A percentile compares a stretch with the other conserved stretches of the same genome.
Evolutionary conservation across 257 asterid species (phyloP).

Genomic region (Lavandula angustifolia): DNA sequence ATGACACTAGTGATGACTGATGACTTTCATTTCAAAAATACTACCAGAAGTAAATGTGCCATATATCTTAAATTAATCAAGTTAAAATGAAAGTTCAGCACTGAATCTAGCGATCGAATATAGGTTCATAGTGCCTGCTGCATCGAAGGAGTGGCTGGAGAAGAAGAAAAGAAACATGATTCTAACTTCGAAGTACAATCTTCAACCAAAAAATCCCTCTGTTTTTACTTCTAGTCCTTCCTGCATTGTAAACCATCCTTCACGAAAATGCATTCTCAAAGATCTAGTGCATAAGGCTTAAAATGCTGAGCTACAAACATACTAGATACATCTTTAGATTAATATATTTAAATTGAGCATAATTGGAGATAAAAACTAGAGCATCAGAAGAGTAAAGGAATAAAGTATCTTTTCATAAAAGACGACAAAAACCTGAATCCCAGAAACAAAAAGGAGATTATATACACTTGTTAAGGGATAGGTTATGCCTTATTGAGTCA

Average conservation of each 20-base stretch:
- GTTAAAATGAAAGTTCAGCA: conserved; percentile 5
- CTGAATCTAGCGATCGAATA: conserved; percentile 18
- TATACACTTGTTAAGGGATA: not conserved
- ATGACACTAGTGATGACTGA: not conserved
- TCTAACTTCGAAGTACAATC: not conserved
- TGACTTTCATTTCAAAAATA: not conserved
- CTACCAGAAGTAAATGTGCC: conserved; percentile 1
- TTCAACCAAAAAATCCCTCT: not conserved
- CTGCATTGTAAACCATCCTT: no score
- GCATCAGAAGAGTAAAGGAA: not conserved
- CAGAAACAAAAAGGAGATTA: conserved; percentile 9
- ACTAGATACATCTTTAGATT: conserved; percentile 9
- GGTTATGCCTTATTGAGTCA: not conserved
- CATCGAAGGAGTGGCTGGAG: not conserved
- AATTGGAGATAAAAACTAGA: conserved; percentile 9
- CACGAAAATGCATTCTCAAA: not conserved
- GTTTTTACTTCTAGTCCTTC: not conserved
- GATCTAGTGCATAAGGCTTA: not conserved
- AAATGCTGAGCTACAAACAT: no score
- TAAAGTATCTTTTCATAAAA: not conserved
- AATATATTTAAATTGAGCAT: conserved; percentile 1
- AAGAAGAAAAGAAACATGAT: not conserved
- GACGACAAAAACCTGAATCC: not conserved
- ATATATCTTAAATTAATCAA: conserved; percentile 10
- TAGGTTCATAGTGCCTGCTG: not conserved